Evolutionary conservation across 306 rosid species (phyloP).

Genomic region (Lupinus albus): DNA sequence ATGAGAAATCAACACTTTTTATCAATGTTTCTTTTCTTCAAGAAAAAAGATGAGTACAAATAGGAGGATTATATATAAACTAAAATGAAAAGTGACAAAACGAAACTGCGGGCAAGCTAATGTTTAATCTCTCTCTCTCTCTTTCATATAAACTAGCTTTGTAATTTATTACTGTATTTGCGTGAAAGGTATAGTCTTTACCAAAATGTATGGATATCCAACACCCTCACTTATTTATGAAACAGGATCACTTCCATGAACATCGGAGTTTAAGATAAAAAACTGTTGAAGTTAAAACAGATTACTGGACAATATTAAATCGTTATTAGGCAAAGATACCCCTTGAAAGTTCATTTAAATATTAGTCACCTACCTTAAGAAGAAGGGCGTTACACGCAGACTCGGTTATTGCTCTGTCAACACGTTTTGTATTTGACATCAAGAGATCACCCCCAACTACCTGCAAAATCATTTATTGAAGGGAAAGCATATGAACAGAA

Average conservation of each 20-base stretch:
- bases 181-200: conserved; percentile 9
- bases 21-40: not conserved
- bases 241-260: conserved; percentile 29
- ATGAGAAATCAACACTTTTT: conserved; percentile 38
- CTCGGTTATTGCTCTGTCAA: conserved; percentile 76
- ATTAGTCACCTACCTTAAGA: conserved; percentile 68
- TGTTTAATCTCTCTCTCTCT: conserved; percentile 20
- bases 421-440: conserved; percentile 82
- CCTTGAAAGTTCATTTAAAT: conserved; percentile 13
- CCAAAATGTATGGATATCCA: conserved; percentile 25
- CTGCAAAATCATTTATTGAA: conserved; percentile 56
- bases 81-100: not conserved
- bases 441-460: conserved; percentile 88
- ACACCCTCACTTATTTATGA: conserved; percentile 33
- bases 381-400: conserved; percentile 83
- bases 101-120: conserved; percentile 31
- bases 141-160: conserved; percentile 21
- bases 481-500: conserved; percentile 33
- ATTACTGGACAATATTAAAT: conserved; percentile 5
- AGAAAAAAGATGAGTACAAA: conserved; percentile 16
- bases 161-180: conserved; percentile 17
- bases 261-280: conserved; percentile 9
- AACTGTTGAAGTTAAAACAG: not conserved
- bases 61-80: not conserved
- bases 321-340: conserved; percentile 20